These are phyloP conservation scores for Suillus clintonianus DNA, from an alignment of 768 basidiomycete species.

Conservation along the genomic window DNA sequence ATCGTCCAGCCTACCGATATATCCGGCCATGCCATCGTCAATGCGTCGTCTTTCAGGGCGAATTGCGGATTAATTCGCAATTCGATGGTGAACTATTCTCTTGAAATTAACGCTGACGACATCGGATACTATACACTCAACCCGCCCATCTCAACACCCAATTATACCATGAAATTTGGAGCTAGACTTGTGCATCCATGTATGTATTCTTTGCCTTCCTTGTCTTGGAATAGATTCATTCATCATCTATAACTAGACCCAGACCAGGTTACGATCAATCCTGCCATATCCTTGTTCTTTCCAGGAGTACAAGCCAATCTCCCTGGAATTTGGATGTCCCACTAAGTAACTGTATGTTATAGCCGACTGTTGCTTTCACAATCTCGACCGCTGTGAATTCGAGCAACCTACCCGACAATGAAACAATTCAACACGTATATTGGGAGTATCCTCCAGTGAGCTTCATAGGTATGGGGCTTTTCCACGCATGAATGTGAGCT, in stretches of 20 bases:
- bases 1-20: not conserved
- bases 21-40: constrained; percentile 8
- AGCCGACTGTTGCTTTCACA: constrained; percentile 9
- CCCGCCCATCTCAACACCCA: not conserved
- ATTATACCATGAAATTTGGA: constrained; percentile 1
- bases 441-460: not conserved
- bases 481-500: not conserved
- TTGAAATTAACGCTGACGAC: not conserved
- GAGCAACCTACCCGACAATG: not conserved
- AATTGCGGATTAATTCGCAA: constrained; percentile 12
- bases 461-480: not conserved
- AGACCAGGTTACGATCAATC: not conserved
- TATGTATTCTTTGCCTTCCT: not conserved
- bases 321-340: not conserved
- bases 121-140: not conserved
- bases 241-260: not conserved
- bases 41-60: constrained; percentile 13
- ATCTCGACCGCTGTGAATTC: constrained; percentile 11
- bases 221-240: not conserved
- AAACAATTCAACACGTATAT: constrained; percentile 1
- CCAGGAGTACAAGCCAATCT: not conserved
- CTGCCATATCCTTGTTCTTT: not conserved
- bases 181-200: too few species aligned
- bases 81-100: not conserved
- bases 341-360: not conserved